A percentile compares a stretch with the other conserved stretches of the same genome.
Conservation (phyloP, 2,329 filamentous ascomycete species). For the Aspergillus latus region DNA sequence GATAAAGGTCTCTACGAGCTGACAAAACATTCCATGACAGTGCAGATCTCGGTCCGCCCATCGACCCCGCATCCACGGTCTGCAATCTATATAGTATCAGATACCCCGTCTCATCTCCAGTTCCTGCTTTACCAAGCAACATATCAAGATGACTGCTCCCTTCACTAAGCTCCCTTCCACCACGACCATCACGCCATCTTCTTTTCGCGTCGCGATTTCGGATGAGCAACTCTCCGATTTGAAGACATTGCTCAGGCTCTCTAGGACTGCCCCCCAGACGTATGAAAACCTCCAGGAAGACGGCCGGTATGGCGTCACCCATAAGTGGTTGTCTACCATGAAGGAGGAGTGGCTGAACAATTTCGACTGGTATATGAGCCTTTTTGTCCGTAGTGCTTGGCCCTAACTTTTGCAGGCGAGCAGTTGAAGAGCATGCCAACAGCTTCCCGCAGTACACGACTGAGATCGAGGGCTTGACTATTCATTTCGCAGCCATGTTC, state of each 20-base stretch:
- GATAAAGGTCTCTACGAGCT: no score
- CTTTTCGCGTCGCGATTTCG: conserved; percentile 46
- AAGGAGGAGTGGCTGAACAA: conserved; percentile 45
- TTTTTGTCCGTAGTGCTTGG: background rate
- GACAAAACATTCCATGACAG: no score
- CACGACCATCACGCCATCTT: conserved; percentile 38
- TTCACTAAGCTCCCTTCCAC: conserved; percentile 36
- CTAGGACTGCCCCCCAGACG: conserved; percentile 50
- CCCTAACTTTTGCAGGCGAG: conserved; percentile 21
- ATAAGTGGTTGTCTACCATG: conserved; percentile 48
- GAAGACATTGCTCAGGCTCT: conserved; percentile 48
- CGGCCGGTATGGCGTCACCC: conserved; percentile 47
- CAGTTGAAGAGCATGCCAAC: conserved; percentile 48
- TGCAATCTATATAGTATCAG: background rate
- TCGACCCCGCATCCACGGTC: no score
- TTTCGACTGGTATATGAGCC: conserved; percentile 50
- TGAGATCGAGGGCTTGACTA: conserved; percentile 42
- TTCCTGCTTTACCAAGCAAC: background rate
- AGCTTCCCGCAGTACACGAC: conserved; percentile 53
- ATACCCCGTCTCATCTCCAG: no score
- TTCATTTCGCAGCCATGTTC: conserved; percentile 54
- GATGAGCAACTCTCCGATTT: conserved; percentile 50
- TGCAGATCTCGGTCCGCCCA: no score
- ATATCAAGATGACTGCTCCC: conserved; percentile 24
- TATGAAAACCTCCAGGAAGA: conserved; percentile 50